phyloP scores from a whole-genome alignment of 768 basidiomycete species.

The Serendipita sp. region DNA sequence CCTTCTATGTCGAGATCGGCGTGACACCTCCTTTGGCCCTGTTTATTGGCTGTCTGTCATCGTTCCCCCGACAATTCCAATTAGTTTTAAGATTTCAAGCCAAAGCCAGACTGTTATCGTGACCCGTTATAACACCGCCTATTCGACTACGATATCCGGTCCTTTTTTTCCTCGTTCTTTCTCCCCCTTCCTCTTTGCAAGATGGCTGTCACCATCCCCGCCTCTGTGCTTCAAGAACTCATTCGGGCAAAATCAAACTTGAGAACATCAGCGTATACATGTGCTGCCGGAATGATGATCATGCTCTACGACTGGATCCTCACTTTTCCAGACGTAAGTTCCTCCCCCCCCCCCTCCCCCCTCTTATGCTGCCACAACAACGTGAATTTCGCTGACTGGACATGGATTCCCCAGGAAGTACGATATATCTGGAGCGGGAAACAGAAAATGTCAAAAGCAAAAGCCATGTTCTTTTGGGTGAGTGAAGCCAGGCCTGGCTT shows the following conservation, averaged over 20 bases:
- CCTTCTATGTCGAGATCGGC: too few species aligned
- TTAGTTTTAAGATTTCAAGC: too few species aligned
- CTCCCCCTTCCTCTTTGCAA: neutral
- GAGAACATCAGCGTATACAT: neutral
- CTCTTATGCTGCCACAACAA: neutral
- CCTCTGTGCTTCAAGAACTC: neutral
- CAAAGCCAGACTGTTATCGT: too few species aligned
- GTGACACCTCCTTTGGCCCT: too few species aligned
- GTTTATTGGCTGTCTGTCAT: too few species aligned
- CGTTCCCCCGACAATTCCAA: too few species aligned
- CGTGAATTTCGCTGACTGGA: neutral
- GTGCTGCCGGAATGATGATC: neutral
- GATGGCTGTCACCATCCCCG: neutral
- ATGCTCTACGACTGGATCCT: neutral
- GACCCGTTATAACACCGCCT: too few species aligned
- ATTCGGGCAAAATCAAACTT: neutral
- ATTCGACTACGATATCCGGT: neutral
- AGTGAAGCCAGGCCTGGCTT: neutral
- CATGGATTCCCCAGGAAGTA: neutral
- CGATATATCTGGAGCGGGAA: neutral
- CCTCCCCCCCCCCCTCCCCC: too few species aligned
- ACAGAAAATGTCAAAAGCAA: neutral
- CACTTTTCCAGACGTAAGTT: neutral
- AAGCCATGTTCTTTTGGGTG: neutral
- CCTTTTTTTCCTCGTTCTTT: neutral